Conservation (phyloP, 2,329 filamentous ascomycete genomes). For the Claviceps sp. region DNA sequence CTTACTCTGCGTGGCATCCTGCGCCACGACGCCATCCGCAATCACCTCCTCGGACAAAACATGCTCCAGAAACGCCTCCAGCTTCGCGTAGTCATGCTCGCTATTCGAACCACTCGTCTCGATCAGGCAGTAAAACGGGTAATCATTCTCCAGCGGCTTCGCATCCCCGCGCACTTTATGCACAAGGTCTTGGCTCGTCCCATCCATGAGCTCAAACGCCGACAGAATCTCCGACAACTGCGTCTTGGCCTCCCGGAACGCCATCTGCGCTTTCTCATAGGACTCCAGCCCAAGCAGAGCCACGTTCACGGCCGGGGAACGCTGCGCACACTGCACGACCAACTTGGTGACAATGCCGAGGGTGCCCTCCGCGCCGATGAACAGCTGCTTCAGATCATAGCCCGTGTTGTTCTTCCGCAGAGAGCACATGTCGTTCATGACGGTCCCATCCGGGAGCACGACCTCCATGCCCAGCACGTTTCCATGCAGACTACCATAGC, state of each 20-base stretch:
- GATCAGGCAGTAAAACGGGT: conserved; percentile 92
- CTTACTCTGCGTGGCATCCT: conserved; percentile 81
- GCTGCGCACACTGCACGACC: conserved; percentile 78
- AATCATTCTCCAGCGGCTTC: conserved; percentile 68
- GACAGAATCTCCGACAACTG: conserved; percentile 92
- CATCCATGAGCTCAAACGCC: conserved; percentile 96
- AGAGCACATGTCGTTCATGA: conserved; percentile 77
- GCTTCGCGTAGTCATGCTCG: conserved; percentile 87
- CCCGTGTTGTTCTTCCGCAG: conserved; percentile 98
- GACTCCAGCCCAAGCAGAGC: conserved; percentile 86
- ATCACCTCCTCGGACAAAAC: conserved; percentile 84
- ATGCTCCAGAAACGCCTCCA: conserved; percentile 79
- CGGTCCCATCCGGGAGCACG: conserved; percentile 82
- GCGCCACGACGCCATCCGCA: conserved; percentile 76
- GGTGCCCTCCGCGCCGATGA: conserved; percentile 91
- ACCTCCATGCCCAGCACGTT: conserved; percentile 86
- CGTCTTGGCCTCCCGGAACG: conserved; percentile 78
- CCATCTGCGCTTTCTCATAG: conserved; percentile 75
- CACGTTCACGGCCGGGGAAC: conserved; percentile 80
- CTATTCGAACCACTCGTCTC: conserved; percentile 92
- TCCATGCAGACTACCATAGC: conserved; percentile 90
- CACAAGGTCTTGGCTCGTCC: conserved; percentile 65
- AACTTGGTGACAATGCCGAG: conserved; percentile 88
- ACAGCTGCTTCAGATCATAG: conserved; percentile 92
- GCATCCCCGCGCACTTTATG: conserved; percentile 61